phyloP scores from a whole-genome alignment of 176 grass and related monocot genomes.

The Oryza meridionalis region DNA sequence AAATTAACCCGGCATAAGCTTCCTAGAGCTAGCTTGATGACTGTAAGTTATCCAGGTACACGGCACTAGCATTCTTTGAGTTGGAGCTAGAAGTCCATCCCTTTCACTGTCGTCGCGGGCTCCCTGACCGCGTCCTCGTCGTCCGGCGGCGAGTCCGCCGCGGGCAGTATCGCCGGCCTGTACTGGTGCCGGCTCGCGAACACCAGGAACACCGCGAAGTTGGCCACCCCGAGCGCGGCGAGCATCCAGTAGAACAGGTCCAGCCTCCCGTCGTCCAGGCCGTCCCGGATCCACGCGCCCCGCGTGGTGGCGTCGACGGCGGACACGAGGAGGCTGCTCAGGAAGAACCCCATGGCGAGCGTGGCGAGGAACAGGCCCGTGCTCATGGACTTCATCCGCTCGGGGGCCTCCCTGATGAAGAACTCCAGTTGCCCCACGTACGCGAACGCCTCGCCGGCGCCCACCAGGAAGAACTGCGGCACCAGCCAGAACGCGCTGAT shows the following conservation, averaged over 20 bases:
- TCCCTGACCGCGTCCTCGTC: slow-evolving; percentile 1
- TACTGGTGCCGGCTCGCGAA: slow-evolving; percentile 51
- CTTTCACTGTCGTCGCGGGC: background rate
- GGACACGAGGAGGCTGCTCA: slow-evolving; percentile 56
- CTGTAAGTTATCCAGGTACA: no score
- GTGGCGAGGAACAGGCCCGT: slow-evolving; percentile 64
- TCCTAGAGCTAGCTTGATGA: background rate
- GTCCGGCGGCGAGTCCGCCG: background rate
- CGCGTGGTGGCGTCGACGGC: slow-evolving; percentile 42
- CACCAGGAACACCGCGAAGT: slow-evolving; percentile 53
- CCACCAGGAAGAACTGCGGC: slow-evolving; percentile 66
- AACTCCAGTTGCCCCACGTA: slow-evolving; percentile 78
- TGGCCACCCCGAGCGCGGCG: slow-evolving; percentile 52
- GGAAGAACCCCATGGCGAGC: slow-evolving; percentile 65
- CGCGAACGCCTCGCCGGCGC: slow-evolving; percentile 74
- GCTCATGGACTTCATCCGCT: slow-evolving; percentile 79
- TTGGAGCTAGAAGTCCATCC: slow-evolving; percentile 16
- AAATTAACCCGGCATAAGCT: background rate
- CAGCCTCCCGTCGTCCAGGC: slow-evolving; percentile 46
- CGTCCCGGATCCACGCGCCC: slow-evolving; percentile 47
- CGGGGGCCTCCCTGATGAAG: slow-evolving; percentile 64
- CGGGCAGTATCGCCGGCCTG: background rate
- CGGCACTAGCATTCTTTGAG: background rate
- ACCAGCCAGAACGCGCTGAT: slow-evolving; percentile 65
- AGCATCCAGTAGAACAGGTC: slow-evolving; percentile 74